Percentiles rank a stretch among this genome's conserved stretches.
Conservation (phyloP, 129 eudicot species). For the Flaveria trinervia region DNA sequence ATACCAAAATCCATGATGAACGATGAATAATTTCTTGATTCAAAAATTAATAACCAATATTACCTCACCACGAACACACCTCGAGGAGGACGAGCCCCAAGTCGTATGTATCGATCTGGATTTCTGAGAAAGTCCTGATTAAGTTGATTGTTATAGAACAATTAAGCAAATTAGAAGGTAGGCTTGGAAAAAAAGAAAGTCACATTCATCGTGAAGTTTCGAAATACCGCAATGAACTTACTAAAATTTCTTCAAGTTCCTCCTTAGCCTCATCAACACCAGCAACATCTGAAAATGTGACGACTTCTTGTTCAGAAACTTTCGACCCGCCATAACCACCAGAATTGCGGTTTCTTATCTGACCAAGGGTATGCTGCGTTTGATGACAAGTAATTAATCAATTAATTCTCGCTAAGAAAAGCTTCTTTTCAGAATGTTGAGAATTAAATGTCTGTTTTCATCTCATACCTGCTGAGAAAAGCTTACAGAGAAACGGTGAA, state of each 20-base stretch:
- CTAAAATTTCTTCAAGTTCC: conserved; percentile 99
- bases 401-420: not conserved
- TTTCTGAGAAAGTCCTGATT: conserved; percentile 92
- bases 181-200: not conserved
- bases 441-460: not conserved
- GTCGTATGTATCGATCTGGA: conserved; percentile 82
- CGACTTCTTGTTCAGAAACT: conserved; percentile 70
- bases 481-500: conserved; percentile 74
- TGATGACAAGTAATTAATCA: not conserved
- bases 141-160: conserved; percentile 2
- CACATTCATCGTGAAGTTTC: not conserved
- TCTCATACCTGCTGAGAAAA: conserved; percentile 65
- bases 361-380: conserved; percentile 78
- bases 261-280: conserved; percentile 99
- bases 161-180: conserved; percentile 6
- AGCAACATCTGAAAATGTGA: conserved; percentile 97
- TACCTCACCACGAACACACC: conserved; percentile 94
- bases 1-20: conserved; percentile 24
- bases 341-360: conserved; percentile 86
- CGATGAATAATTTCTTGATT: not conserved
- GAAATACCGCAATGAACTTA: conserved; percentile 37
- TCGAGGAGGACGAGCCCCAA: conserved; percentile 99
- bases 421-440: not conserved
- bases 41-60: not conserved
- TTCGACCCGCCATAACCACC: conserved; percentile 76